These are phyloP conservation scores for Microbotryomycetes sp. DNA, from an alignment of 1,284 basidiomycete genomes.

Conservation along the genomic window DNA sequence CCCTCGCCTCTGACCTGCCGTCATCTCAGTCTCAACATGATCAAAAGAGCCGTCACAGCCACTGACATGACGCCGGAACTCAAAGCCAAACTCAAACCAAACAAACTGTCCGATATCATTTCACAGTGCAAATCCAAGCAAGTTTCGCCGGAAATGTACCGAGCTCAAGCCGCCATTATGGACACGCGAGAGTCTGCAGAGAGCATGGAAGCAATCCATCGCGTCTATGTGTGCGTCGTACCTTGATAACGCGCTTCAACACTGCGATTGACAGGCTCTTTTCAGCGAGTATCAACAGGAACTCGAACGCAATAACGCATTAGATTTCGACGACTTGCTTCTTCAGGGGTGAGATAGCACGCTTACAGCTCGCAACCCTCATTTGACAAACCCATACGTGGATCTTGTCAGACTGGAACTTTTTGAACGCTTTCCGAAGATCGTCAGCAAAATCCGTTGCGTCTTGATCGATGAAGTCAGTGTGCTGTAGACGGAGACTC, in stretches of 20 bases:
- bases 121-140: conserved; percentile 76
- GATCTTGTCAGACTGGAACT: conserved; percentile 54
- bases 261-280: neutral
- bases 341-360: conserved; percentile 48
- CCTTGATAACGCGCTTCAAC: neutral
- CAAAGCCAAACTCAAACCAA: conserved; percentile 56
- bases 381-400: neutral
- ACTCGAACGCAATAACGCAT: conserved; percentile 57
- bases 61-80: conserved; percentile 36
- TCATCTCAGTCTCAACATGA: conserved; percentile 42
- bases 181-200: conserved; percentile 9
- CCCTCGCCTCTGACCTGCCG: neutral
- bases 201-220: conserved; percentile 16
- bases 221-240: conserved; percentile 14
- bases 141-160: conserved; percentile 46
- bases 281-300: conserved; percentile 56
- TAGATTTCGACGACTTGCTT: conserved; percentile 87
- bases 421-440: conserved; percentile 52
- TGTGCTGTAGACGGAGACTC: neutral
- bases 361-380: neutral
- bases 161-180: neutral
- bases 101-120: conserved; percentile 56
- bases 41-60: conserved; percentile 49
- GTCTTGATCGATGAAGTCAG: conserved; percentile 80
- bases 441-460: conserved; percentile 60